Evolutionary conservation across 2,329 filamentous ascomycete genomes (phyloP).

Genomic region (Colletotrichum sp.): DNA sequence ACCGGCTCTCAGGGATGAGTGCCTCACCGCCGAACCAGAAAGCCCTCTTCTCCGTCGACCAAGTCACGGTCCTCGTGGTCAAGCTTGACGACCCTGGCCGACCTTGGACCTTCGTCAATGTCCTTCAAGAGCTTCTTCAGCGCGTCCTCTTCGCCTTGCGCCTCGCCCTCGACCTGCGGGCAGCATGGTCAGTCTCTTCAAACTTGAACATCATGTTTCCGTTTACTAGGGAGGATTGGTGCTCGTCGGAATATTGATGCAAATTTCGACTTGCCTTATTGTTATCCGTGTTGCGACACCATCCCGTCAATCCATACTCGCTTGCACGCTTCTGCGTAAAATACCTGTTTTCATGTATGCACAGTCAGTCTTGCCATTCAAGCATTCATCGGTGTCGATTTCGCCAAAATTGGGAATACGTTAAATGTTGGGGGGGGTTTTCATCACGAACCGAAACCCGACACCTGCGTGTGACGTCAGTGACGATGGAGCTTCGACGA

Average conservation of each 20-base stretch:
- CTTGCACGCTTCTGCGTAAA: conserved; percentile 60
- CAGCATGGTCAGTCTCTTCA: not conserved
- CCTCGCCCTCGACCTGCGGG: conserved; percentile 85
- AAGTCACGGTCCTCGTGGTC: conserved; percentile 71
- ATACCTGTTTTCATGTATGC: conserved; percentile 41
- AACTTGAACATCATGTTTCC: not conserved
- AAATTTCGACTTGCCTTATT: conserved; percentile 51
- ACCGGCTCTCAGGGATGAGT: not conserved
- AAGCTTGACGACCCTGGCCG: conserved; percentile 76
- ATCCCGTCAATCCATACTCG: conserved; percentile 60
- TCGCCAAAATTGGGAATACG: not conserved
- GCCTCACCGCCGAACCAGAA: conserved; percentile 54
- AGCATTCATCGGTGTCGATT: not conserved
- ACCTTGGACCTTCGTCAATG: conserved; percentile 74
- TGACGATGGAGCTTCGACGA: not conserved
- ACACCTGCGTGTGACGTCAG: conserved; percentile 51
- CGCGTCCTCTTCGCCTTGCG: conserved; percentile 73
- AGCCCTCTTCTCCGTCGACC: conserved; percentile 71
- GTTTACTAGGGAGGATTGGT: not conserved
- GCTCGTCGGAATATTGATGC: not conserved
- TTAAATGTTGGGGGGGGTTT: not conserved
- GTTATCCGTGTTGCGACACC: conserved; percentile 64
- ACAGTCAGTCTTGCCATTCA: not conserved
- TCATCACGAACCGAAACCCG: conserved; percentile 52
- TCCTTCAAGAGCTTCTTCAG: conserved; percentile 76